phyloP scores from a whole-genome alignment of 2,329 filamentous ascomycete genomes.

The Magnaporthiopsis rhizophila region DNA sequence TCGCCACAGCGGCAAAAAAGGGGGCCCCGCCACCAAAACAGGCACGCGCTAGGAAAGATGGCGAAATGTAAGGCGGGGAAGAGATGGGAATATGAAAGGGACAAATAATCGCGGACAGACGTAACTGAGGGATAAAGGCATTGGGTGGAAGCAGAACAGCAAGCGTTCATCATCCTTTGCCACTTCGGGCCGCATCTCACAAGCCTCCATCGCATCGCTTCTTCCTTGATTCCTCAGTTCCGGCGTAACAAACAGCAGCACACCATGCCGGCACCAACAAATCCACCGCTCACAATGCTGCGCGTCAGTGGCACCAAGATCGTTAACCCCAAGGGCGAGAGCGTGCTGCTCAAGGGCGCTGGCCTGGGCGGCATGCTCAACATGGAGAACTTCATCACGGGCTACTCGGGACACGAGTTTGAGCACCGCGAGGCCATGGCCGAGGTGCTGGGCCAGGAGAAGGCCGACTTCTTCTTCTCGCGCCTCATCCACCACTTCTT shows the following conservation, averaged over 20 bases:
- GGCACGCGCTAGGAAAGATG: background rate
- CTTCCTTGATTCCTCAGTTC: no score
- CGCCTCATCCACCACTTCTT: conserved; percentile 48
- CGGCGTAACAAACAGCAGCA: background rate
- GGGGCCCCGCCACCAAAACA: no score
- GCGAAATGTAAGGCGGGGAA: background rate
- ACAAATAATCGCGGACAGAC: no score
- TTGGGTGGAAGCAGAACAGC: no score
- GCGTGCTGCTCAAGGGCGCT: conserved; percentile 30
- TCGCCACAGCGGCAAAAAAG: background rate
- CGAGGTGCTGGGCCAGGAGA: conserved; percentile 42
- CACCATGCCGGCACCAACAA: background rate
- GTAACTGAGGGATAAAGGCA: no score
- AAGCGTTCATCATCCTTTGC: no score
- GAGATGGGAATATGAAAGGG: no score
- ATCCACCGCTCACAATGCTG: conserved; percentile 24
- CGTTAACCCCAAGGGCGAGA: conserved; percentile 34
- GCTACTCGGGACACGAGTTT: conserved; percentile 46
- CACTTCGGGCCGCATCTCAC: no score
- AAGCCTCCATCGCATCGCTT: no score
- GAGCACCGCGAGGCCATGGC: conserved; percentile 43
- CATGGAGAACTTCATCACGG: conserved; percentile 47
- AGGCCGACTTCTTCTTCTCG: conserved; percentile 50
- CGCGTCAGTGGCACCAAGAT: conserved; percentile 34
- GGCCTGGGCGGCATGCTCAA: conserved; percentile 14